Percentiles rank a stretch among this genome's conserved stretches.
Evolutionary conservation across 2,329 filamentous ascomycete genomes (phyloP).

Genomic region (Aspergillus quadrilineatus): DNA sequence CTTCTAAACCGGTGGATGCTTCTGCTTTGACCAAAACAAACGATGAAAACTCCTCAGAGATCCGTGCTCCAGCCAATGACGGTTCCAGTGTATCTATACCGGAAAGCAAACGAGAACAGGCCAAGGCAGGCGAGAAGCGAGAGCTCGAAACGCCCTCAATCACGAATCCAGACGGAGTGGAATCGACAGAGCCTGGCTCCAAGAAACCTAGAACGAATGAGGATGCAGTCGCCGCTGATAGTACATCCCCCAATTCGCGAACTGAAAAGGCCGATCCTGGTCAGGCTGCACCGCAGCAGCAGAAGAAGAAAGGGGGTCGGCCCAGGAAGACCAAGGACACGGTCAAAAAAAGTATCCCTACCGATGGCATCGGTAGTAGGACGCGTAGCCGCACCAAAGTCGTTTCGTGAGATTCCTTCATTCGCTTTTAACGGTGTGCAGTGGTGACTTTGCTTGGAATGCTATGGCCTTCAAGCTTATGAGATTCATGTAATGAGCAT

Average conservation of each 20-base stretch:
- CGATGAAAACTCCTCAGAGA: constrained; percentile 13
- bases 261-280: constrained; percentile 12
- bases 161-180: constrained; percentile 15
- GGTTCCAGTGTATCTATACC: background rate
- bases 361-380: constrained; percentile 38
- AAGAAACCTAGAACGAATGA: constrained; percentile 38
- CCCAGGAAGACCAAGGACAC: constrained; percentile 34
- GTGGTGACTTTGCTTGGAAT: constrained; percentile 1
- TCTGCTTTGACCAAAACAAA: constrained; percentile 1
- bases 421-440: background rate
- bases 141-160: constrained; percentile 19
- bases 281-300: constrained; percentile 25
- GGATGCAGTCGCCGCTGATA: constrained; percentile 16
- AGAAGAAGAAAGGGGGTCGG: constrained; percentile 32
- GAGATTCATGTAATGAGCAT: background rate
- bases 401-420: constrained; percentile 13
- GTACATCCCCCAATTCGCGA: constrained; percentile 6
- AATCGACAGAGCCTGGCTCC: constrained; percentile 24
- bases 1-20: constrained; percentile 5
- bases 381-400: constrained; percentile 41
- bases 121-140: constrained; percentile 27
- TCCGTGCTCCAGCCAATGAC: constrained; percentile 1
- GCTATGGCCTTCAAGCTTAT: background rate
- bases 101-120: constrained; percentile 14
- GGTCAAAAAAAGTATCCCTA: constrained; percentile 27